Conservation (phyloP, 352 stramenopile species). For the Peronospora tabacina region DNA sequence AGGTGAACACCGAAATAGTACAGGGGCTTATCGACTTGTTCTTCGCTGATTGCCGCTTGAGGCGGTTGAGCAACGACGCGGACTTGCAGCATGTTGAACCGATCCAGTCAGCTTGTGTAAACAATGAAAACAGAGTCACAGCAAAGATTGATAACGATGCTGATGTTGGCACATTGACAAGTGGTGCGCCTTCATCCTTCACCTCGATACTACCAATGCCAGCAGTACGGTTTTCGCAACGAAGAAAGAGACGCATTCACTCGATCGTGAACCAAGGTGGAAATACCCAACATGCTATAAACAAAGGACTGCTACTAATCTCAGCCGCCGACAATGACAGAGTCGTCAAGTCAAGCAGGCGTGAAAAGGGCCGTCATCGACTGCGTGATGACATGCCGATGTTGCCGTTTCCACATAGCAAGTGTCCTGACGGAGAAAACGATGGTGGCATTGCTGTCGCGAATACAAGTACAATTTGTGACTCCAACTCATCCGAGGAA, state of each 20-base stretch:
- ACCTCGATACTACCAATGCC: slow-evolving; percentile 4
- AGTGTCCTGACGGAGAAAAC: slow-evolving; percentile 5
- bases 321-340: slow-evolving; percentile 18
- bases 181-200: background rate
- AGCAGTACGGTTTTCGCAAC: slow-evolving; percentile 5
- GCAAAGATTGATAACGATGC: slow-evolving; percentile 22
- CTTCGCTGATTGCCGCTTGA: slow-evolving; percentile 61
- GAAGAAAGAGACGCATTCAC: slow-evolving; percentile 48
- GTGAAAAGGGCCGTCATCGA: slow-evolving; percentile 16
- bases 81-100: slow-evolving; percentile 23
- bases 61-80: slow-evolving; percentile 57
- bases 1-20: slow-evolving; percentile 34
- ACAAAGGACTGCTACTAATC: slow-evolving; percentile 10
- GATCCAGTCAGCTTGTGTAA: background rate
- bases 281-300: slow-evolving; percentile 21
- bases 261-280: slow-evolving; percentile 58
- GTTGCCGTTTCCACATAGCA: slow-evolving; percentile 6
- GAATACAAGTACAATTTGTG: slow-evolving; percentile 14
- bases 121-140: slow-evolving; percentile 8
- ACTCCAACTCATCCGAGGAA: slow-evolving; percentile 23
- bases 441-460: slow-evolving; percentile 2
- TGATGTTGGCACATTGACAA: slow-evolving; percentile 9
- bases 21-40: slow-evolving; percentile 54
- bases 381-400: slow-evolving; percentile 22
- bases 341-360: slow-evolving; percentile 9